phyloP scores from a whole-genome alignment of 371 early-diverging fungal genomes.

The Apophysomyces ossiformis region DNA sequence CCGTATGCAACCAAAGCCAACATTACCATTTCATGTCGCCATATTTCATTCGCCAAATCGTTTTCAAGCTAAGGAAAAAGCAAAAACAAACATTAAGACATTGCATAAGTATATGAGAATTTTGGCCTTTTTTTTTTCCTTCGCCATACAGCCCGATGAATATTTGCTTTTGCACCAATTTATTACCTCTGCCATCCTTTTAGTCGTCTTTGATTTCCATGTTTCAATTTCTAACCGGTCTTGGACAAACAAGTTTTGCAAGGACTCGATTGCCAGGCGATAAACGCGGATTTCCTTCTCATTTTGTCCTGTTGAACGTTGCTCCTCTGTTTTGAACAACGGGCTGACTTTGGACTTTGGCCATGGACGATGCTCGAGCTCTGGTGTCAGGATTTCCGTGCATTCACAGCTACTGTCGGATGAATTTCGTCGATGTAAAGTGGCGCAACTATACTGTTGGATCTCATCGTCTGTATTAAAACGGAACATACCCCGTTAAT shows the following conservation, averaged over 20 bases:
- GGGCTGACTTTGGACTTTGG: not conserved
- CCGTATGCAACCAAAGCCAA: not conserved
- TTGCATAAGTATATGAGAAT: no score
- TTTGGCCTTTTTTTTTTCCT: no score
- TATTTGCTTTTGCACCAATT: not conserved
- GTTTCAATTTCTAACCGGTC: not conserved
- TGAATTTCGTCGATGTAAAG: no score
- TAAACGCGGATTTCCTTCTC: not conserved
- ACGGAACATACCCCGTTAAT: no score
- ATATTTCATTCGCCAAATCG: not conserved
- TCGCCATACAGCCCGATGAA: no score
- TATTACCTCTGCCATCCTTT: not conserved
- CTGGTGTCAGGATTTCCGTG: no score
- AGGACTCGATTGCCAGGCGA: not conserved
- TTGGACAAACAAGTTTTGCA: not conserved
- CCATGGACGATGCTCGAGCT: no score
- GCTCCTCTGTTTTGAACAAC: not conserved
- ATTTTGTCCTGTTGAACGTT: not conserved
- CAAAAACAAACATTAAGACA: no score
- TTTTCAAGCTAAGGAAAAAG: not conserved
- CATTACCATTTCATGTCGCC: not conserved
- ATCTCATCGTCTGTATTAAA: no score
- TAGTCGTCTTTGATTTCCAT: not conserved
- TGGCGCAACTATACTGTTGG: no score
- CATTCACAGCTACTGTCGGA: no score